phyloP scores from a whole-genome alignment of 306 rosid species.

The Spatholobus suberectus region DNA sequence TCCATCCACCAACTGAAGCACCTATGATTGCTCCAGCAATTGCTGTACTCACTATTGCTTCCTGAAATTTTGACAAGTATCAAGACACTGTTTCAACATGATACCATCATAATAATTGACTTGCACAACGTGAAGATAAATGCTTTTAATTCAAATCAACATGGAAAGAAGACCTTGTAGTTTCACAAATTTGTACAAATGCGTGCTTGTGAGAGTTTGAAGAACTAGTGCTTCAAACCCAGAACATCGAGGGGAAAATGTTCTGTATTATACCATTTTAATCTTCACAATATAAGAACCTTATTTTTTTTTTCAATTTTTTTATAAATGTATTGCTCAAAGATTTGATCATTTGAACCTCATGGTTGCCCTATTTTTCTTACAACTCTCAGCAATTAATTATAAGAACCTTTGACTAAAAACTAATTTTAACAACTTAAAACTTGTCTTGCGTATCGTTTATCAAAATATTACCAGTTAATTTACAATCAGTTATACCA shows the following conservation, averaged over 20 bases:
- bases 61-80: slow-evolving; percentile 41
- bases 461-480: not conserved
- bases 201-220: too few relatives aligned
- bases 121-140: not conserved
- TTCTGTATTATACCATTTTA: too few relatives aligned
- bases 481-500: not conserved
- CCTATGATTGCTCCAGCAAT: slow-evolving; percentile 75
- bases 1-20: slow-evolving; percentile 68
- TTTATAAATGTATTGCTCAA: too few relatives aligned
- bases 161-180: not conserved
- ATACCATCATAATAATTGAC: not conserved
- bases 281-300: too few relatives aligned
- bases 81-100: not conserved
- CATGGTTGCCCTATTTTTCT: too few relatives aligned
- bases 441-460: not conserved
- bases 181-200: not conserved
- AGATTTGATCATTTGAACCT: too few relatives aligned
- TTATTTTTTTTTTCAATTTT: too few relatives aligned
- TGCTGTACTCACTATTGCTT: slow-evolving; percentile 66
- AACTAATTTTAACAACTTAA: not conserved
- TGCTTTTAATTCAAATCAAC: not conserved
- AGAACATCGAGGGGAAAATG: not conserved
- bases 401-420: not conserved
- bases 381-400: too few relatives aligned
- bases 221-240: not conserved